A percentile compares a stretch with the other conserved stretches of the same genome.
phyloP scores from a whole-genome alignment of 257 asterid genomes.

The Capsicum rhomboideum region DNA sequence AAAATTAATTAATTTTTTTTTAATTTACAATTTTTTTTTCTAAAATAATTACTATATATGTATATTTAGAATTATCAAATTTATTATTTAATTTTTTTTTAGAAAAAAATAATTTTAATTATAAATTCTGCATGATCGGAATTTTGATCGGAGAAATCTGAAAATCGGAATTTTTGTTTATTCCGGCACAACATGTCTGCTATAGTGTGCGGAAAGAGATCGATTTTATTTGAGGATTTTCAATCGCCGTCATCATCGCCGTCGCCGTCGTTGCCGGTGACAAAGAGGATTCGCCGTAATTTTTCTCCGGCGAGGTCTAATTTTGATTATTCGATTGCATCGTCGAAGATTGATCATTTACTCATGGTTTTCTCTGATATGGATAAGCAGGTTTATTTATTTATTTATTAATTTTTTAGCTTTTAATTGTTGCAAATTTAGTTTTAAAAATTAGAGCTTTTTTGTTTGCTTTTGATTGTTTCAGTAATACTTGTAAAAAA shows the following conservation, averaged over 20 bases:
- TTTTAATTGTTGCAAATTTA: not conserved
- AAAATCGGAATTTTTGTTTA: not conserved
- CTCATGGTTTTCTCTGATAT: conserved; percentile 61
- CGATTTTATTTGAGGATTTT: conserved; percentile 81
- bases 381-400: conserved; percentile 68
- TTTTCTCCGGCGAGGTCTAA: conserved; percentile 50
- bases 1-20: no score
- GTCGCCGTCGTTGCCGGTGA: conserved; percentile 33
- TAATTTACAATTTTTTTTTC: no score
- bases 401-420: not conserved
- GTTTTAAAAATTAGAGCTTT: no score
- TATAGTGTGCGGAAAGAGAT: conserved; percentile 94
- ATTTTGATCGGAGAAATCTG: not conserved
- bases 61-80: not conserved
- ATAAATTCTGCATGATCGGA: not conserved
- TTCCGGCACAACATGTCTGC: conserved; percentile 68
- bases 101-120: not conserved
- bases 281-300: conserved; percentile 77
- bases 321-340: not conserved
- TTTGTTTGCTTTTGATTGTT: no score
- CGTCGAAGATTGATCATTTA: conserved; percentile 55
- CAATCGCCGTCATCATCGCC: conserved; percentile 41
- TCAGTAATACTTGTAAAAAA: not conserved
- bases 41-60: no score
- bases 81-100: not conserved